Percentiles rank a stretch among this genome's conserved stretches.
Conservation (phyloP, 805 yeast species). For the Debaryomyces castellii region DNA sequence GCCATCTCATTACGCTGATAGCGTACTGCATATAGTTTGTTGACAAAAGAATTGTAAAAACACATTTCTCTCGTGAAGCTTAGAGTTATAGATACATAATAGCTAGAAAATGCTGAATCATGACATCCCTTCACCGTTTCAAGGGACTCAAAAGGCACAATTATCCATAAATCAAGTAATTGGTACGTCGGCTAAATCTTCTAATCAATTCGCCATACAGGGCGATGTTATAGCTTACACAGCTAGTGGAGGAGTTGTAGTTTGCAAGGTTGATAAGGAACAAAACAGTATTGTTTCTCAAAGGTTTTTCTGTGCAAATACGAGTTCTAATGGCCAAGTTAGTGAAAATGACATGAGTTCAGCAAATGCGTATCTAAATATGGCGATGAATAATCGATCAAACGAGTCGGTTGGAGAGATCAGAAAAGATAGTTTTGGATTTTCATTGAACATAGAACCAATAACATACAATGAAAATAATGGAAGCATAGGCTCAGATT, state of each 20-base stretch:
- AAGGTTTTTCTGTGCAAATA: conserved; percentile 54
- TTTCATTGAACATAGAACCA: conserved; percentile 27
- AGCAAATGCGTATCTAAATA: conserved; percentile 30
- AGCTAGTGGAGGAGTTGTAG: conserved; percentile 63
- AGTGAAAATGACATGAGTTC: conserved; percentile 11
- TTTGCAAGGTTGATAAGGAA: conserved; percentile 30
- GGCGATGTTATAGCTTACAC: conserved; percentile 48
- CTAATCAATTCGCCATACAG: conserved; percentile 40
- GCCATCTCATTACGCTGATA: background rate
- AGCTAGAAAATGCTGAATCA: background rate
- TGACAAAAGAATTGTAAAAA: background rate
- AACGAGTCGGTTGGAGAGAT: conserved; percentile 5
- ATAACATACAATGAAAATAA: conserved; percentile 20
- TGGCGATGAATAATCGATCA: conserved; percentile 14
- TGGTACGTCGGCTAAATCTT: conserved; percentile 49
- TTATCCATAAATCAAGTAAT: conserved; percentile 18
- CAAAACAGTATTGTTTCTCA: conserved; percentile 27
- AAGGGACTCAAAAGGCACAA: background rate
- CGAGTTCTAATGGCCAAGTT: conserved; percentile 4
- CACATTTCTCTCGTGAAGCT: no score
- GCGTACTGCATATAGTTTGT: background rate
- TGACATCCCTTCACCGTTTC: background rate
- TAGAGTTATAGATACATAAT: background rate
- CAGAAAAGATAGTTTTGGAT: conserved; percentile 36
- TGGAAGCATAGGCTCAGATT: conserved; percentile 7